These are phyloP conservation scores for Aegilops sharonensis DNA, from an alignment of 176 grass and related monocot genomes.

Conservation along the genomic window DNA sequence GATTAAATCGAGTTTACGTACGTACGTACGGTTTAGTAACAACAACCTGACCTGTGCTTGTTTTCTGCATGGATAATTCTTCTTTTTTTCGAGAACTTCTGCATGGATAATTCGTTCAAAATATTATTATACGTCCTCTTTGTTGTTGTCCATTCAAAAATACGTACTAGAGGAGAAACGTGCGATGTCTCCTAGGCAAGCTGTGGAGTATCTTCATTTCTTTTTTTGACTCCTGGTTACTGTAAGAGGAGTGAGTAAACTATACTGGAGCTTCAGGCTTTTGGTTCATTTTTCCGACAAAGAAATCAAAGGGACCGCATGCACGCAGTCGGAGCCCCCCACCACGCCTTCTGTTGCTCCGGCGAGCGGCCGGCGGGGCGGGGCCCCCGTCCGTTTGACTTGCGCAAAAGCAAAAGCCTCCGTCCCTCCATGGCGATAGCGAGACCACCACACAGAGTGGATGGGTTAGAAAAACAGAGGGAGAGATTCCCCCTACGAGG, in stretches of 20 bases:
- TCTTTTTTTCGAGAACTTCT: not conserved
- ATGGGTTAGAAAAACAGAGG: not conserved
- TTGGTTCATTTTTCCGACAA: not conserved
- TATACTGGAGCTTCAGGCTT: not conserved
- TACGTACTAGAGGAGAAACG: not conserved
- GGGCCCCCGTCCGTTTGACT: conserved; percentile 45
- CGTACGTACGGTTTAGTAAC: too few species aligned
- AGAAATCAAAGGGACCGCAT: not conserved
- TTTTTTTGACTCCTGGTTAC: not conserved
- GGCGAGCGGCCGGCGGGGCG: not conserved
- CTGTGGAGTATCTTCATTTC: too few species aligned
- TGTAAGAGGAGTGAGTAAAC: not conserved
- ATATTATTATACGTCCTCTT: not conserved
- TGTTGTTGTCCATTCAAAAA: not conserved
- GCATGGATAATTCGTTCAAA: not conserved
- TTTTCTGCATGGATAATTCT: not conserved
- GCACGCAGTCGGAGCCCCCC: not conserved
- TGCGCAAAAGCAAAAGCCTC: conserved; percentile 40
- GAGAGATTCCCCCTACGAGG: conserved; percentile 54
- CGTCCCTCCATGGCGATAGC: not conserved
- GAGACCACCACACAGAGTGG: not conserved
- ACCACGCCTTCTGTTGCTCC: not conserved
- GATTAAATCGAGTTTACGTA: not conserved
- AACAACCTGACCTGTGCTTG: not conserved
- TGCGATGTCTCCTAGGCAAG: too few species aligned